phyloP scores from a whole-genome alignment of 225 moss, liverwort and hornwort species.

The Thuidium tamariscinum region DNA sequence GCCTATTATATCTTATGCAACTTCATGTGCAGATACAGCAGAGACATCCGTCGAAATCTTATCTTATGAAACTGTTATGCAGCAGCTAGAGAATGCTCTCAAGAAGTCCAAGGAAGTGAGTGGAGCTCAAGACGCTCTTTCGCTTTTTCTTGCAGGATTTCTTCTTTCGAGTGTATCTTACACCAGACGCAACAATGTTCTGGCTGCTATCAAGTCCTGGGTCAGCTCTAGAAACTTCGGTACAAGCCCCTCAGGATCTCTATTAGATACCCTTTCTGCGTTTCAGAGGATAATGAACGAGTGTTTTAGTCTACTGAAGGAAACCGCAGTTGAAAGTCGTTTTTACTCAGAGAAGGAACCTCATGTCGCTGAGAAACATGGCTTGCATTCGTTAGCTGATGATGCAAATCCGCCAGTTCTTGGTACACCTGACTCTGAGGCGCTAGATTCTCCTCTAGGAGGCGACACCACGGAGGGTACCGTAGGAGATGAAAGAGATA shows the following conservation, averaged over 20 bases:
- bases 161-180: constrained; percentile 68
- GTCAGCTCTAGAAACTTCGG: constrained; percentile 31
- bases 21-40: constrained; percentile 27
- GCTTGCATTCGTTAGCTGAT: constrained; percentile 43
- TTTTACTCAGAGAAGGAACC: background rate
- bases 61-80: constrained; percentile 71
- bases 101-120: constrained; percentile 16
- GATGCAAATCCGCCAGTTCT: constrained; percentile 8
- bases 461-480: constrained; percentile 1
- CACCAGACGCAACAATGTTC: constrained; percentile 42
- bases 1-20: constrained; percentile 68
- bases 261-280: constrained; percentile 51
- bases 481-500: constrained; percentile 22
- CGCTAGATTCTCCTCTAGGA: constrained; percentile 9
- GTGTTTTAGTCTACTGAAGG: constrained; percentile 40
- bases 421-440: constrained; percentile 38
- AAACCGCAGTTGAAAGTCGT: constrained; percentile 9
- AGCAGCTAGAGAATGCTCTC: constrained; percentile 33
- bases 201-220: constrained; percentile 39
- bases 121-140: constrained; percentile 35
- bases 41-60: constrained; percentile 55
- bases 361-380: constrained; percentile 12
- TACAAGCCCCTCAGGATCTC: constrained; percentile 10
- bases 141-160: constrained; percentile 71
- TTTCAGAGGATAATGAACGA: constrained; percentile 64